Conservation (phyloP, 495 filamentous ascomycete genomes). For the Daldinia loculata region DNA sequence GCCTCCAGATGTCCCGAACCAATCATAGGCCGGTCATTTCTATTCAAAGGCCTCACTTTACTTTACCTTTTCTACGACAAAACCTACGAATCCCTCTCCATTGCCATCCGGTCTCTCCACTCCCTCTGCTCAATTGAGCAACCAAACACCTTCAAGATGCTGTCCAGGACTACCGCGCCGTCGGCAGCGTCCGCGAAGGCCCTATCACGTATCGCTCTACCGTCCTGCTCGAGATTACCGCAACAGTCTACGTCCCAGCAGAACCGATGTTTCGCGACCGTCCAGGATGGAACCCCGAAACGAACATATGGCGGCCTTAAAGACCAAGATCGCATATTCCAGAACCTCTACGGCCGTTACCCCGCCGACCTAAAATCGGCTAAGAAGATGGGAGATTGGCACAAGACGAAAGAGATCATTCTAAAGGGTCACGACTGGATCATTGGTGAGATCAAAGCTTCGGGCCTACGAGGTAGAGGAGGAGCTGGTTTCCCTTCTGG, state of each 20-base stretch:
- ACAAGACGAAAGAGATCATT: conserved; percentile 98
- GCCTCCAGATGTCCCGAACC: conserved; percentile 18
- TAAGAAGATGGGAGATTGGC: conserved; percentile 99
- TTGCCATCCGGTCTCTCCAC: conserved; percentile 54
- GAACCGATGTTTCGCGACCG: conserved; percentile 76
- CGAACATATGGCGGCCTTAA: conserved; percentile 83
- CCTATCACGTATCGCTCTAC: conserved; percentile 50
- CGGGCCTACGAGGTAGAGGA: conserved; percentile 92
- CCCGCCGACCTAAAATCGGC: conserved; percentile 88
- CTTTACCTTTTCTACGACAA: conserved; percentile 33
- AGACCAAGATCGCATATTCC: conserved; percentile 98
- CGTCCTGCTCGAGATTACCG: conserved; percentile 55
- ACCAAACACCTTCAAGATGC: conserved; percentile 51
- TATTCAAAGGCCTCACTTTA: conserved; percentile 45
- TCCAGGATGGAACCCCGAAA: conserved; percentile 79
- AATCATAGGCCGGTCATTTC: conserved; percentile 43
- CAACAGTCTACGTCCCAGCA: conserved; percentile 49
- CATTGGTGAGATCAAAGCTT: conserved; percentile 94
- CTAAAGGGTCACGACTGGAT: conserved; percentile 99
- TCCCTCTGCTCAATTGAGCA: conserved; percentile 57
- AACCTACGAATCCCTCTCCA: conserved; percentile 30
- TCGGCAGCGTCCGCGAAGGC: conserved; percentile 55
- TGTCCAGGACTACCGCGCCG: conserved; percentile 58
- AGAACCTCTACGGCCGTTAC: conserved; percentile 95
- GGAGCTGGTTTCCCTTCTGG: conserved; percentile 98